Evolutionary conservation across 1,284 basidiomycete species (phyloP).

Genomic region (Leccinum proliferum): DNA sequence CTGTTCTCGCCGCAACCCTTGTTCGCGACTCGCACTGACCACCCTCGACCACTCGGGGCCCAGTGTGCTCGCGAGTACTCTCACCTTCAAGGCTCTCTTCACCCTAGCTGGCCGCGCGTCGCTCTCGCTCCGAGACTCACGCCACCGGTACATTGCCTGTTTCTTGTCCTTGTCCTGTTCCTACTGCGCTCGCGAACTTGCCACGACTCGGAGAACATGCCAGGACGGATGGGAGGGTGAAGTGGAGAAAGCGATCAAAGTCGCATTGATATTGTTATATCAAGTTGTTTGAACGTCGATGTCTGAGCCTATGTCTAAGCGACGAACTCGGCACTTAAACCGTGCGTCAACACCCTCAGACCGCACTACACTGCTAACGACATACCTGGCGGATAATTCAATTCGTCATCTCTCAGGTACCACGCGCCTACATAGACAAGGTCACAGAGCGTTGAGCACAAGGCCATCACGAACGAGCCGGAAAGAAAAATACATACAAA

Average conservation of each 20-base stretch:
- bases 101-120: not conserved
- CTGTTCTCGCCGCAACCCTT: too few species aligned
- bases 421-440: conserved; percentile 36
- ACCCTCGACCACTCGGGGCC: too few species aligned
- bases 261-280: too few species aligned
- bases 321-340: not conserved
- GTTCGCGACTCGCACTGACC: too few species aligned
- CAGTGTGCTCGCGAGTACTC: not conserved
- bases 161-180: too few species aligned
- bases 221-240: too few species aligned
- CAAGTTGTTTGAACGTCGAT: too few species aligned
- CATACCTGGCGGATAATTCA: conserved; percentile 29
- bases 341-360: not conserved
- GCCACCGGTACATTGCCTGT: too few species aligned
- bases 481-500: conserved; percentile 36
- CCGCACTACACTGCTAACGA: not conserved
- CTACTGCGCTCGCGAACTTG: too few species aligned
- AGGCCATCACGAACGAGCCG: not conserved
- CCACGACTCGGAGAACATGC: too few species aligned
- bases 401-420: conserved; percentile 40
- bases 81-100: not conserved
- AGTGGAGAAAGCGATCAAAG: too few species aligned
- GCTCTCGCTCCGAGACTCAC: not conserved
- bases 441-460: not conserved
- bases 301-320: not conserved